These are phyloP conservation scores for Hyparrhenia diplandra DNA, from an alignment of 176 grass and related monocot species.

Conservation along the genomic window DNA sequence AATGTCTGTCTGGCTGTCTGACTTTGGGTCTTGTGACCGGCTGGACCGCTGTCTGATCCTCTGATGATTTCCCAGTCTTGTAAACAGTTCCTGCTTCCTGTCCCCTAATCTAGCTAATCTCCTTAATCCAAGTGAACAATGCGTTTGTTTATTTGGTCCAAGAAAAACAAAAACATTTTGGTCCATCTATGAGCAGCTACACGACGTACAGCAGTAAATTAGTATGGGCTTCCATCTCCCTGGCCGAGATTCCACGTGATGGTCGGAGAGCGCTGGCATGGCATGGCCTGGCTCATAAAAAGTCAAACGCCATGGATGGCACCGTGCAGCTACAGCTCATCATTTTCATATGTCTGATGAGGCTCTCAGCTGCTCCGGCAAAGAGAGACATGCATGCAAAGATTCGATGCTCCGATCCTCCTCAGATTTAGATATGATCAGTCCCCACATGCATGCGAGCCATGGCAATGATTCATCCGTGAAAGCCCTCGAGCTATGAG, in stretches of 20 bases:
- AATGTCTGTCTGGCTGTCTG: conserved; percentile 13
- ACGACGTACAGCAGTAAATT: neutral
- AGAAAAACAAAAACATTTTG: neutral
- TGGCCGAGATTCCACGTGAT: conserved; percentile 14
- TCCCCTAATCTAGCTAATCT: neutral
- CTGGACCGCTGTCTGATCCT: conserved; percentile 8
- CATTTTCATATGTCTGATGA: neutral
- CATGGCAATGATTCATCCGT: conserved; percentile 19
- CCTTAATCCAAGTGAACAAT: neutral
- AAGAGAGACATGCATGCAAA: conserved; percentile 29
- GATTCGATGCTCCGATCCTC: conserved; percentile 1
- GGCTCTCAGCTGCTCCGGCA: conserved; percentile 18
- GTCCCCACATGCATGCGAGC: conserved; percentile 21
- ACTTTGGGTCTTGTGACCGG: neutral
- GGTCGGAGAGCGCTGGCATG: neutral
- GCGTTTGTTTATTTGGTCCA: neutral
- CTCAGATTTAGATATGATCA: neutral
- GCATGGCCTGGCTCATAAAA: neutral
- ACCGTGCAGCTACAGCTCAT: conserved; percentile 18
- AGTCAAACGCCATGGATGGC: conserved; percentile 7
- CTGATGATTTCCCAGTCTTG: neutral
- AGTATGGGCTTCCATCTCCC: neutral
- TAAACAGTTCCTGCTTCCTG: neutral
- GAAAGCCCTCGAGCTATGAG: neutral
- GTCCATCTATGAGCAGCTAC: neutral